A percentile compares a stretch with the other conserved stretches of the same genome.
Evolutionary conservation across 2,329 filamentous ascomycete species (phyloP).

Genomic region (Beauveria caledonica): DNA sequence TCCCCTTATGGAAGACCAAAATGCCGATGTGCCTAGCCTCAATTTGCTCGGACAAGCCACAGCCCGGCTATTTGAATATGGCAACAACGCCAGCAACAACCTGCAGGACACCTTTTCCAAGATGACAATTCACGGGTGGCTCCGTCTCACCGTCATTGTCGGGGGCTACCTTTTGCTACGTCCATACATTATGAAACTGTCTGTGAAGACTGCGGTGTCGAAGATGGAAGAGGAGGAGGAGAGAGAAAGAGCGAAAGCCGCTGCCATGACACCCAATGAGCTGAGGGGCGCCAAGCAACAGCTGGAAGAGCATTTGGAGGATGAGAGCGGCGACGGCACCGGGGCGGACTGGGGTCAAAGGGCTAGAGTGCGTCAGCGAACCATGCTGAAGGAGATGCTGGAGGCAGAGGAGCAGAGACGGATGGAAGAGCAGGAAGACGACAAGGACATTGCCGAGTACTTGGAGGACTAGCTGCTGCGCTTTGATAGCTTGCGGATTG

Average conservation of each 20-base stretch:
- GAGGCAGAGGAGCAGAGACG: slow-evolving; percentile 52
- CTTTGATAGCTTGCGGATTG: background rate
- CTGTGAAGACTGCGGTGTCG: slow-evolving; percentile 54
- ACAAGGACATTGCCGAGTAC: slow-evolving; percentile 69
- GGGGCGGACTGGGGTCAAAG: slow-evolving; percentile 60
- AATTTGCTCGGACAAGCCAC: slow-evolving; percentile 26
- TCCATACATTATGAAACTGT: slow-evolving; percentile 63
- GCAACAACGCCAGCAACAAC: slow-evolving; percentile 38
- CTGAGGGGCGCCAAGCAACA: slow-evolving; percentile 50
- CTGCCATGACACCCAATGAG: slow-evolving; percentile 56
- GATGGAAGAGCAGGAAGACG: slow-evolving; percentile 55
- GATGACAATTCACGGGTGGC: slow-evolving; percentile 46
- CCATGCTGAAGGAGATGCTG: slow-evolving; percentile 56
- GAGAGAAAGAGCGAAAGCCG: slow-evolving; percentile 44
- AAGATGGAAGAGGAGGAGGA: slow-evolving; percentile 52
- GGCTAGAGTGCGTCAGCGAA: slow-evolving; percentile 60
- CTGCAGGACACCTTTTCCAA: slow-evolving; percentile 38
- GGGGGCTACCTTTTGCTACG: slow-evolving; percentile 67
- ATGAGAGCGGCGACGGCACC: slow-evolving; percentile 36
- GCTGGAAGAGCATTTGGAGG: slow-evolving; percentile 44
- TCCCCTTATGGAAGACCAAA: slow-evolving; percentile 20
- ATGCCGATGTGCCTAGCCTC: slow-evolving; percentile 21
- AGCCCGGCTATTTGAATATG: slow-evolving; percentile 27
- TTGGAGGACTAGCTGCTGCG: slow-evolving; percentile 42
- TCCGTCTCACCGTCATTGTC: slow-evolving; percentile 64